Conservation (phyloP, 768 basidiomycete species). For the Amanita rimosa region DNA sequence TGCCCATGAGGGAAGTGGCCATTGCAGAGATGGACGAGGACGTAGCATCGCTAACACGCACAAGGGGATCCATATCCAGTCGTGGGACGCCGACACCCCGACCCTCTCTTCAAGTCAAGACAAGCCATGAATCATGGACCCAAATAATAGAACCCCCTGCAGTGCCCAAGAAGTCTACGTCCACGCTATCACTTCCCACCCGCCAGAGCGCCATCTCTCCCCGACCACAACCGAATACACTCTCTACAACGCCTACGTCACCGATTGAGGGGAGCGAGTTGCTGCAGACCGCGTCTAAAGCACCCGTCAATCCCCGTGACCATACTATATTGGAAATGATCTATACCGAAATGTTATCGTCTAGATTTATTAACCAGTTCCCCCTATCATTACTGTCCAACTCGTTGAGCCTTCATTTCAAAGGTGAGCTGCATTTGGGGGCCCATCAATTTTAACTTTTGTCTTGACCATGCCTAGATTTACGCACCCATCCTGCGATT, state of each 20-base stretch:
- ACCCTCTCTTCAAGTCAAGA: constrained; percentile 10
- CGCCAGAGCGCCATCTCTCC: background rate
- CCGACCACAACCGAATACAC: background rate
- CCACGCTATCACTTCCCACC: constrained; percentile 4
- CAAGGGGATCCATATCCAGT: background rate
- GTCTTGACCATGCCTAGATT: constrained; percentile 27
- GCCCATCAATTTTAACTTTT: background rate
- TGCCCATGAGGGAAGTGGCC: constrained; percentile 9
- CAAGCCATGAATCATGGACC: background rate
- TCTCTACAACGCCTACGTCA: background rate
- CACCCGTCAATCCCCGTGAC: constrained; percentile 50
- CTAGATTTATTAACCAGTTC: constrained; percentile 55
- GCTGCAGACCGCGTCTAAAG: constrained; percentile 23
- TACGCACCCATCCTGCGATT: constrained; percentile 56
- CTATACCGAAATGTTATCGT: constrained; percentile 57
- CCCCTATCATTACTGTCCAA: constrained; percentile 54
- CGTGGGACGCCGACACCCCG: background rate
- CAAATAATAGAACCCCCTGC: background rate
- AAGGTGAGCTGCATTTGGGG: constrained; percentile 26
- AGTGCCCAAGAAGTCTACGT: background rate
- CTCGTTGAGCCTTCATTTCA: constrained; percentile 47
- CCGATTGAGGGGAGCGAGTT: constrained; percentile 15
- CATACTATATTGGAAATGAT: constrained; percentile 54
- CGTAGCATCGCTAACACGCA: background rate
- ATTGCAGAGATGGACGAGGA: constrained; percentile 14